These are phyloP conservation scores for Fusarium austroafricanum DNA, from an alignment of 2,329 filamentous ascomycete genomes.

Conservation along the genomic window DNA sequence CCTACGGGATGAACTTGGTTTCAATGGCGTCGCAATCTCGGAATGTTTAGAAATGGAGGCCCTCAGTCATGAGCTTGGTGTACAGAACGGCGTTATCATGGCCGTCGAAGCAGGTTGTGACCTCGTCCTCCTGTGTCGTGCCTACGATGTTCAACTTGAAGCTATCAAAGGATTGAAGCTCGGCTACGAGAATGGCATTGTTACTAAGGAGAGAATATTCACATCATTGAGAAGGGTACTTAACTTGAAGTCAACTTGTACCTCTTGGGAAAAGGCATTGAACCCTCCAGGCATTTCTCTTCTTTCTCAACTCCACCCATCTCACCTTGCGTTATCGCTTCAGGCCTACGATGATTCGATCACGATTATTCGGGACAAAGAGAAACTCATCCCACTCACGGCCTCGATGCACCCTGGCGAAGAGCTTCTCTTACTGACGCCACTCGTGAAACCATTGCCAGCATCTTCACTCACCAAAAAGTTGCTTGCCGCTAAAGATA, in stretches of 20 bases:
- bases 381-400: constrained; percentile 83
- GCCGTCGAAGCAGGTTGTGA: constrained; percentile 97
- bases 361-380: constrained; percentile 90
- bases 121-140: constrained; percentile 86
- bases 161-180: constrained; percentile 90
- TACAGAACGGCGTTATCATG: constrained; percentile 96
- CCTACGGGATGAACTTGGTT: constrained; percentile 87
- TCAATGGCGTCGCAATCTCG: constrained; percentile 91
- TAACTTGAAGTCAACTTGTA: constrained; percentile 84
- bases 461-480: constrained; percentile 85
- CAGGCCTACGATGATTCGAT: constrained; percentile 93
- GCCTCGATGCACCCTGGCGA: constrained; percentile 85
- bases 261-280: constrained; percentile 91
- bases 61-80: constrained; percentile 94
- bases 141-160: constrained; percentile 89
- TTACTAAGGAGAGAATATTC: constrained; percentile 81
- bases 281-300: constrained; percentile 83
- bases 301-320: constrained; percentile 83
- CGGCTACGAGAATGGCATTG: constrained; percentile 90
- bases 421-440: constrained; percentile 89
- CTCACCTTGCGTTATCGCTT: constrained; percentile 83
- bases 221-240: constrained; percentile 84
- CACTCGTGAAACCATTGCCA: constrained; percentile 90
- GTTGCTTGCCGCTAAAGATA: constrained; percentile 66
- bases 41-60: constrained; percentile 98